A percentile compares a stretch with the other conserved stretches of the same genome.
These are phyloP conservation scores for Daphne laureola DNA, from an alignment of 441 rosid genomes.

Conservation along the genomic window DNA sequence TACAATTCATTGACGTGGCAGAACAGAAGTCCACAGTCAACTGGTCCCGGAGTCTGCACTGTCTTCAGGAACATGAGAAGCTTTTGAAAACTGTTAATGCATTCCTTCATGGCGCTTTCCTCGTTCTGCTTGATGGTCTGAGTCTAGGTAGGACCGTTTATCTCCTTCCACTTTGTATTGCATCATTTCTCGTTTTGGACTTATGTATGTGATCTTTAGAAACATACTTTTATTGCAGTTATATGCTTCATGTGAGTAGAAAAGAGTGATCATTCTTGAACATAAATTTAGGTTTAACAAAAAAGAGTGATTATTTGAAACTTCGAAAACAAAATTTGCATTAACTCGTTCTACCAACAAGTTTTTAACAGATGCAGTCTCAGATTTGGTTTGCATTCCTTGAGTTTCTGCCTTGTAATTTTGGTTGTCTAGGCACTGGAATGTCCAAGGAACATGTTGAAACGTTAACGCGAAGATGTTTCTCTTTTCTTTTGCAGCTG, in stretches of 20 bases:
- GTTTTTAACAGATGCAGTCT: too few relatives aligned
- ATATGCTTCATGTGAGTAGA: not conserved
- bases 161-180: not conserved
- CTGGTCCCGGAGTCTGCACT: too few relatives aligned
- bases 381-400: not conserved
- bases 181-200: not conserved
- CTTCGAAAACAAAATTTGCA: too few relatives aligned
- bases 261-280: too few relatives aligned
- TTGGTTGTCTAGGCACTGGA: conserved; percentile 59
- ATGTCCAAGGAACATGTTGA: conserved; percentile 55
- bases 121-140: conserved; percentile 91
- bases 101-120: conserved; percentile 88
- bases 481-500: conserved; percentile 57
- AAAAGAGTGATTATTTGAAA: too few relatives aligned
- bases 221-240: not conserved
- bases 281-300: too few relatives aligned
- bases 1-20: conserved; percentile 57
- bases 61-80: too few relatives aligned
- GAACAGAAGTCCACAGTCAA: conserved; percentile 19
- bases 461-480: conserved; percentile 55
- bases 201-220: not conserved
- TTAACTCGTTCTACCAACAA: too few relatives aligned
- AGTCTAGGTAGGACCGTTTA: conserved; percentile 55
- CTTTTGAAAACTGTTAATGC: conserved; percentile 54
- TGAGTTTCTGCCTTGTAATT: conserved; percentile 4